Evolutionary conservation across 306 rosid genomes (phyloP), one percentile per base, ranked within the genome.

Genomic region (Vigna hirtella): DNA sequence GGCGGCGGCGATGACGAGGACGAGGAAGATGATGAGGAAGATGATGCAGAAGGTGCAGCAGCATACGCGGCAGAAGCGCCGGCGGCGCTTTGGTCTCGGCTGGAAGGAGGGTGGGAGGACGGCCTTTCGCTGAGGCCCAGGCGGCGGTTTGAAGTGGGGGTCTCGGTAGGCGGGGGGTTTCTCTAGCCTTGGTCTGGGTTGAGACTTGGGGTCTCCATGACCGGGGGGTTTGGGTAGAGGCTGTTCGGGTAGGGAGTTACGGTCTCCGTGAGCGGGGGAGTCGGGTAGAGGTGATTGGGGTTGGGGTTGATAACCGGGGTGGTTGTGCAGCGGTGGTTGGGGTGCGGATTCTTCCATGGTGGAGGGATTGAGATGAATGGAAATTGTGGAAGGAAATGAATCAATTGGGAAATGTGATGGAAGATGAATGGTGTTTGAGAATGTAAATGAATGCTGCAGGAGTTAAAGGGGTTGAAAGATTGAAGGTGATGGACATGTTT

Each of bases 141-240:
- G 20, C 17, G 80, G 80, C 1, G 22, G 22, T 24, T 2, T 52
- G 18, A 42, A 2, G 87, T 1, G 43, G 13, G 89, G 86, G 77
- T 83, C 87, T 49, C 67, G 79, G 62, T 81, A 88, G 2, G 93
- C 95, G 3, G 98, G 98, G 8, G 98, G 98, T 61, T 88, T 92
- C 81, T 88, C 87, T 58, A 94, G 89, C 1, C 53, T 63, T 1
- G 90, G 93, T 24, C 80, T 86, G 0, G 88, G 62, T 20, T 56
- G 62, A 6, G 62, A 2, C 85, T 0, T 52, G 13, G 91, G 86
- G 79, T 82, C 87, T 57, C 61, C 76, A 62, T 83, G 87, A 2
- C 95, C 95, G 5, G 98, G 98, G 13, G 98, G 98, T 61, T 88
- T 92, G 80, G 87, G 87, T 58, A 94, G 90, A 1, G 62, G 55